phyloP scores from a whole-genome alignment of 192 early-diverging fungal genomes.

The Rhizoclosmatium globosum region DNA sequence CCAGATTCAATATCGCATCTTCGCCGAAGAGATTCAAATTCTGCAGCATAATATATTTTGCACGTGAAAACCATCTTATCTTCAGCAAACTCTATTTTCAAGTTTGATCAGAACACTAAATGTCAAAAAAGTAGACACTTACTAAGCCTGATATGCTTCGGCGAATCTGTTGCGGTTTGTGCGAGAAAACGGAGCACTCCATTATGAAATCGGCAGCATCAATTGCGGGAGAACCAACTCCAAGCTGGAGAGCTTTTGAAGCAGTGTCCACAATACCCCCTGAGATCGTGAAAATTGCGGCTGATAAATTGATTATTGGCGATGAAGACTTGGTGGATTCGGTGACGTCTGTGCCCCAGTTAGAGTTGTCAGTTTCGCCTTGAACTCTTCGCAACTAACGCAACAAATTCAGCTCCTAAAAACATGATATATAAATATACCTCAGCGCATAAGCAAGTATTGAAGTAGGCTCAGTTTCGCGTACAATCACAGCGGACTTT shows the following conservation, averaged over 20 bases:
- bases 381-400: background rate
- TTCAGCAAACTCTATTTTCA: slow-evolving; percentile 42
- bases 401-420: background rate
- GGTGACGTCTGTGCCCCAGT: background rate
- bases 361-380: background rate
- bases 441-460: slow-evolving; percentile 51
- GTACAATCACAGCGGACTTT: slow-evolving; percentile 44
- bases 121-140: background rate
- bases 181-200: background rate
- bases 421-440: background rate
- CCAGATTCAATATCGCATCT: slow-evolving; percentile 44
- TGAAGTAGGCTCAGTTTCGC: slow-evolving; percentile 54
- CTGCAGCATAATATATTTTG: slow-evolving; percentile 50
- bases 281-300: background rate
- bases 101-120: background rate
- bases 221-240: background rate
- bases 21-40: slow-evolving; percentile 49
- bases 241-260: background rate
- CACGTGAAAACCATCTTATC: slow-evolving; percentile 37
- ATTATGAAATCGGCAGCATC: background rate
- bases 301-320: background rate
- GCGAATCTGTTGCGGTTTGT: background rate
- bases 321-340: background rate
- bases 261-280: background rate
- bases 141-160: background rate